These are phyloP conservation scores for Tylopilus subfusipes DNA, from an alignment of 768 basidiomycete species.

Conservation along the genomic window DNA sequence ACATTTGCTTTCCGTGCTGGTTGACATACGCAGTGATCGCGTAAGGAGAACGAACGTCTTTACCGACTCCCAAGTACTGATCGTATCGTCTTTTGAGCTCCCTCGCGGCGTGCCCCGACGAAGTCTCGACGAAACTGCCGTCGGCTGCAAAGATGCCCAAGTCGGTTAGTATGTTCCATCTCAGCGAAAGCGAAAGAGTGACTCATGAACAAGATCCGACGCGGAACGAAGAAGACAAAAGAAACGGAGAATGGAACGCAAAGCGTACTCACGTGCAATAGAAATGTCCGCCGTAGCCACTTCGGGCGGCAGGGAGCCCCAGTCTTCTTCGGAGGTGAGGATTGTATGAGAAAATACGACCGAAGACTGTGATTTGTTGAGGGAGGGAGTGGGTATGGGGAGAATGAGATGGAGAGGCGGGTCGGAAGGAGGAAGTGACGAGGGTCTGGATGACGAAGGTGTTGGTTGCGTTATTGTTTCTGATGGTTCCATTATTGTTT, in stretches of 20 bases:
- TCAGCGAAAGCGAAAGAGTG: neutral
- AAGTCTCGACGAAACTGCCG: conserved; percentile 75
- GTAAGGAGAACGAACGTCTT: conserved; percentile 70
- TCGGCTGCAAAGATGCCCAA: conserved; percentile 47
- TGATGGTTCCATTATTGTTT: conserved; percentile 19
- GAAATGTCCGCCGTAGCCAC: conserved; percentile 54
- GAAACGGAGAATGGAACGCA: conserved; percentile 8
- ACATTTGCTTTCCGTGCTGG: conserved; percentile 76
- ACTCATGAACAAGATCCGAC: conserved; percentile 6
- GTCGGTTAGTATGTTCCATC: conserved; percentile 5
- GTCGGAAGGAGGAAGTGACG: conserved; percentile 20
- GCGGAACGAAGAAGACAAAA: neutral
- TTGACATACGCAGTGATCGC: conserved; percentile 80
- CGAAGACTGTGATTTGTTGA: conserved; percentile 39
- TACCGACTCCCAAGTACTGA: conserved; percentile 60
- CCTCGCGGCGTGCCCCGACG: conserved; percentile 69
- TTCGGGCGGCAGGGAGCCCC: conserved; percentile 46
- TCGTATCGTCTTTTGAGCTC: conserved; percentile 78
- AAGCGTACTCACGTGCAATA: conserved; percentile 49
- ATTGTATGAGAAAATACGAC: conserved; percentile 46
- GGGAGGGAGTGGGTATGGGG: conserved; percentile 39
- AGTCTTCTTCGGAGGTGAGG: conserved; percentile 32
- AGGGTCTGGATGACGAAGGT: conserved; percentile 16
- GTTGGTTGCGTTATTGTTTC: conserved; percentile 13
- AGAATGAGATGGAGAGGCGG: conserved; percentile 35